Conservation (phyloP, 495 filamentous ascomycete species). For the Penicillium diatomitis region DNA sequence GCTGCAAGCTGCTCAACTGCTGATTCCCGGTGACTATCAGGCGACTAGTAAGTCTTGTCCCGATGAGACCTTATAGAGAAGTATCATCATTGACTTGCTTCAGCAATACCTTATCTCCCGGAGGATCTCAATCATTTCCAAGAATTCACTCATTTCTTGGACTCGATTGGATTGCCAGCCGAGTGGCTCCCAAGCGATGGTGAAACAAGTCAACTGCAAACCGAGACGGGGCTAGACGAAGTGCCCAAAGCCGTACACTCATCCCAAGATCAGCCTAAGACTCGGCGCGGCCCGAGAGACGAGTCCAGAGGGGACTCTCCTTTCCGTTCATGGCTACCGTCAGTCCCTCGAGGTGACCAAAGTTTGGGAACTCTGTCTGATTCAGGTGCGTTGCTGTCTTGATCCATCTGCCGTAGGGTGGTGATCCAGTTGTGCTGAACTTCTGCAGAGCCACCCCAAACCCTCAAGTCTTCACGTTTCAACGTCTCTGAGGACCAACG, state of each 20-base stretch:
- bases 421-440: background rate
- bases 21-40: slow-evolving; percentile 28
- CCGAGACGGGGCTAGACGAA: slow-evolving; percentile 15
- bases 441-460: slow-evolving; percentile 23
- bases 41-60: slow-evolving; percentile 12
- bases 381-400: slow-evolving; percentile 16
- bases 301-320: slow-evolving; percentile 30
- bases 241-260: slow-evolving; percentile 9
- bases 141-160: slow-evolving; percentile 34
- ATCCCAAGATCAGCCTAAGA: slow-evolving; percentile 15
- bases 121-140: slow-evolving; percentile 35
- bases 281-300: slow-evolving; percentile 13
- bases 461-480: slow-evolving; percentile 15
- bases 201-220: slow-evolving; percentile 20
- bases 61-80: no score
- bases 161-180: slow-evolving; percentile 30
- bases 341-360: slow-evolving; percentile 29
- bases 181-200: slow-evolving; percentile 30
- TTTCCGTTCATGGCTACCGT: slow-evolving; percentile 33
- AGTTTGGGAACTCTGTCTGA: slow-evolving; percentile 28
- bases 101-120: slow-evolving; percentile 28
- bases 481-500: slow-evolving; percentile 31
- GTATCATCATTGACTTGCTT: no score
- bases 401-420: background rate
- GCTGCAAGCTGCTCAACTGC: slow-evolving; percentile 32